These are phyloP conservation scores for Teratosphaeriaceae sp. DNA, from an alignment of 2,329 filamentous ascomycete genomes.

Conservation along the genomic window DNA sequence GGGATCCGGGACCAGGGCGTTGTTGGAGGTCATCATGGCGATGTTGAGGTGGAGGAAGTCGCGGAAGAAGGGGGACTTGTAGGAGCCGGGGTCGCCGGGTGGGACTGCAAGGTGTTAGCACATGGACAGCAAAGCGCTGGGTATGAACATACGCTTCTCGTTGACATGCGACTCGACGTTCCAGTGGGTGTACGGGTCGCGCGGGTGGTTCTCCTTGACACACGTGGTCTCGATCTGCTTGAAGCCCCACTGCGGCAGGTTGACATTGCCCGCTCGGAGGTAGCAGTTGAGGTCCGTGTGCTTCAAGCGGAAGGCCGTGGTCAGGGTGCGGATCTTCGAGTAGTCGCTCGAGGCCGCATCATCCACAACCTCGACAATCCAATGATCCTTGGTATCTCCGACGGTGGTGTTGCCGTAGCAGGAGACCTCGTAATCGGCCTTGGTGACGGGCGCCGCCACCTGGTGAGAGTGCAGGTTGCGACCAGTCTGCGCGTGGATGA, in stretches of 20 bases:
- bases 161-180: slow-evolving; percentile 95
- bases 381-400: slow-evolving; percentile 97
- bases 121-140: background rate
- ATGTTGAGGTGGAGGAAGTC: slow-evolving; percentile 98
- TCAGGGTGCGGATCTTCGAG: slow-evolving; percentile 81
- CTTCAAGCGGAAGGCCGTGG: slow-evolving; percentile 83
- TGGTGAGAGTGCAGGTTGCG: slow-evolving; percentile 95
- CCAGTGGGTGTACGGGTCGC: slow-evolving; percentile 96
- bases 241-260: slow-evolving; percentile 98
- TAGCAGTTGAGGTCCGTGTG: slow-evolving; percentile 84
- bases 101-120: slow-evolving; percentile 65
- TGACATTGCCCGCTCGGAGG: slow-evolving; percentile 88
- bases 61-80: slow-evolving; percentile 94
- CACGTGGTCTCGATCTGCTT: slow-evolving; percentile 99
- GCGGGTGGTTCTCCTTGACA: slow-evolving; percentile 84
- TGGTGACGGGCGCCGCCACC: slow-evolving; percentile 80
- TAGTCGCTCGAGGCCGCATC: slow-evolving; percentile 83
- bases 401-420: slow-evolving; percentile 93
- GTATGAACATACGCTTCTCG: slow-evolving; percentile 67
- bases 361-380: slow-evolving; percentile 84
- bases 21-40: slow-evolving; percentile 99
- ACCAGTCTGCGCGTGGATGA: slow-evolving; percentile 92
- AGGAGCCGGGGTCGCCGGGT: slow-evolving; percentile 78
- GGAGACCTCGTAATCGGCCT: slow-evolving; percentile 87
- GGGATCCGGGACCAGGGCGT: slow-evolving; percentile 91